A percentile compares a stretch with the other conserved stretches of the same genome.
Evolutionary conservation across 75 land plant genomes (phyloP).

Genomic region (Chamaecyparis obtusa): DNA sequence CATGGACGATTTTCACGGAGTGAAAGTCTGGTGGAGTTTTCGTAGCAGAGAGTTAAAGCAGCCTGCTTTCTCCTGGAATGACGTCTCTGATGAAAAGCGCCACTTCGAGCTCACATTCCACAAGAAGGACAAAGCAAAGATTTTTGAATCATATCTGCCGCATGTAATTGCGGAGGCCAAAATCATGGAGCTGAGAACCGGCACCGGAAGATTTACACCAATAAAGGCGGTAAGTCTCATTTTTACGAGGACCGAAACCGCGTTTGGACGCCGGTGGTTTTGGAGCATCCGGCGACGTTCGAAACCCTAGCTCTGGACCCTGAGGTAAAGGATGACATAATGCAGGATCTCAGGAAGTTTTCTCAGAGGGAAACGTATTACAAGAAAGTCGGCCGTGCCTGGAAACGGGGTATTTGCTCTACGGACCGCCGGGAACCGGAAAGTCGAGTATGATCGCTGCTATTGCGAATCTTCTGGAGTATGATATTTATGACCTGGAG

Average conservation of each 20-base stretch:
- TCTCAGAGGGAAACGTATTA: slow-evolving; percentile 16
- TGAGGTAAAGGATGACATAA: slow-evolving; percentile 44
- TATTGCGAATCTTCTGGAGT: not conserved
- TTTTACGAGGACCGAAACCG: too few relatives aligned
- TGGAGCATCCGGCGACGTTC: too few relatives aligned
- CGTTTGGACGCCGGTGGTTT: too few relatives aligned
- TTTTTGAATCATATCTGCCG: slow-evolving; percentile 30
- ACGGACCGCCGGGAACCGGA: too few relatives aligned
- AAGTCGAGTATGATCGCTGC: too few relatives aligned
- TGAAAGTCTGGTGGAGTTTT: slow-evolving; percentile 14
- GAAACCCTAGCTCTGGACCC: slow-evolving; percentile 19
- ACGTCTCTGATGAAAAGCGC: slow-evolving; percentile 23
- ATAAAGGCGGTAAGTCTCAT: not conserved
- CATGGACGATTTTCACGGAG: not conserved
- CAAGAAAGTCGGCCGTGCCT: slow-evolving; percentile 15
- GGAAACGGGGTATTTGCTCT: too few relatives aligned
- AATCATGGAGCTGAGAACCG: too few relatives aligned
- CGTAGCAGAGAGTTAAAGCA: slow-evolving; percentile 1
- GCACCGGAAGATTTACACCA: slow-evolving; percentile 5
- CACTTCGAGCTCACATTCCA: slow-evolving; percentile 42
- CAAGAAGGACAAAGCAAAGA: not conserved
- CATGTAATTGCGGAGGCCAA: slow-evolving; percentile 18
- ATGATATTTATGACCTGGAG: slow-evolving; percentile 2
- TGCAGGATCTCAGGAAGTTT: slow-evolving; percentile 44
- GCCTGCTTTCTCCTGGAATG: not conserved